Conservation (phyloP, 768 basidiomycete species). For the Gloeopeniophorella convolvens region DNA sequence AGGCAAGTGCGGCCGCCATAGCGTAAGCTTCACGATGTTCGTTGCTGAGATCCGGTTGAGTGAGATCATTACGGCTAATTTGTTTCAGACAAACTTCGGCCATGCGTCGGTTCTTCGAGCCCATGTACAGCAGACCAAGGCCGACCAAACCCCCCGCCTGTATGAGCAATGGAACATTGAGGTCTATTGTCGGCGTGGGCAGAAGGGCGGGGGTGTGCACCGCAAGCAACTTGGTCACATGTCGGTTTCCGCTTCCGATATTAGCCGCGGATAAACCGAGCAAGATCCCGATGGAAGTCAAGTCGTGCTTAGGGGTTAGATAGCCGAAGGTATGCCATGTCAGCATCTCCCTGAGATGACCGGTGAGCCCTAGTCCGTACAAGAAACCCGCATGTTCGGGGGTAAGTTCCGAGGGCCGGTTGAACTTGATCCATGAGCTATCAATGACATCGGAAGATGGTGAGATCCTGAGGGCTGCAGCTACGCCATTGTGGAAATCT, state of each 20-base stretch:
- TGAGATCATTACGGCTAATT: constrained; percentile 70
- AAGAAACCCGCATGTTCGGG: constrained; percentile 97
- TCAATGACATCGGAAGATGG: constrained; percentile 72
- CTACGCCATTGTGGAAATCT: constrained; percentile 97
- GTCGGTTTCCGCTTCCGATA: constrained; percentile 75
- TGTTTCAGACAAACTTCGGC: constrained; percentile 88
- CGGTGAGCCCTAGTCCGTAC: constrained; percentile 85
- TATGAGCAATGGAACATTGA: constrained; percentile 85
- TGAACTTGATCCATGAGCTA: constrained; percentile 94
- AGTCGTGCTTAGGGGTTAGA: constrained; percentile 92
- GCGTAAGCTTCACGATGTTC: constrained; percentile 93
- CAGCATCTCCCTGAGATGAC: constrained; percentile 82
- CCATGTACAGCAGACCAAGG: constrained; percentile 85
- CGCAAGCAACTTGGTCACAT: constrained; percentile 85
- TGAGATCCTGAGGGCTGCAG: constrained; percentile 80
- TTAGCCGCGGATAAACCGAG: constrained; percentile 92
- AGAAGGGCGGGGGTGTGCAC: constrained; percentile 92
- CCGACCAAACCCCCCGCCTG: constrained; percentile 86
- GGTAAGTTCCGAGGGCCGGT: constrained; percentile 84
- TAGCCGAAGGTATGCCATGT: constrained; percentile 96
- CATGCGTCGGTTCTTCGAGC: constrained; percentile 82
- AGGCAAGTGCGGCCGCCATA: constrained; percentile 79
- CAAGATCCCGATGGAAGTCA: constrained; percentile 89
- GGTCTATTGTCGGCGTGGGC: constrained; percentile 77
- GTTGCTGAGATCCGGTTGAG: constrained; percentile 75